Conservation (phyloP, 768 basidiomycete genomes). For the Hygrocybe punicea region DNA sequence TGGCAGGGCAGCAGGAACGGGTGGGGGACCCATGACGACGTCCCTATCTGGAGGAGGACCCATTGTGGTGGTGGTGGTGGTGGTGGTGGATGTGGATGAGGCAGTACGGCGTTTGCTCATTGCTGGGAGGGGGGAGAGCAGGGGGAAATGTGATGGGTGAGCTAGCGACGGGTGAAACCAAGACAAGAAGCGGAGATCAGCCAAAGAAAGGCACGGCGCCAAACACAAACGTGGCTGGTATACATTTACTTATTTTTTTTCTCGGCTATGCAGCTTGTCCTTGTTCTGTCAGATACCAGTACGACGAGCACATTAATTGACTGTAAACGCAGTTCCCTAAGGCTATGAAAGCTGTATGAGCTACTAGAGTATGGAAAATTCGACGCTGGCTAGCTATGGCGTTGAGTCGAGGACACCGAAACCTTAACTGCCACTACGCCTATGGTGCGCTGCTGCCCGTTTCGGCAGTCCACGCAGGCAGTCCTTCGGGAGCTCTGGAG, state of each 20-base stretch:
- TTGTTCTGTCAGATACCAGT: no score
- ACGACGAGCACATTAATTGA: no score
- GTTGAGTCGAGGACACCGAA: conserved; percentile 1
- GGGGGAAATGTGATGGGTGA: conserved; percentile 23
- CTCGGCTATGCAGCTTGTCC: not conserved
- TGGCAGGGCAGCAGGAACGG: conserved; percentile 37
- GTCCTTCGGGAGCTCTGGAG: no score
- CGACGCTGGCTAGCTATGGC: not conserved
- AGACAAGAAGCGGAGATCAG: conserved; percentile 7
- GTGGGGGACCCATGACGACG: conserved; percentile 50
- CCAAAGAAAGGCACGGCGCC: not conserved
- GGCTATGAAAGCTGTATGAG: not conserved
- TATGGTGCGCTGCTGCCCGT: not conserved
- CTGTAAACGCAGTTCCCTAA: not conserved
- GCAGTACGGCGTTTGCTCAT: conserved; percentile 27
- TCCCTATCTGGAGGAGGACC: conserved; percentile 46
- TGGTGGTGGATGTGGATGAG: conserved; percentile 2
- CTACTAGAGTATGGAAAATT: not conserved
- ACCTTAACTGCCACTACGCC: conserved; percentile 4
- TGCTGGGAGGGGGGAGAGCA: conserved; percentile 5
- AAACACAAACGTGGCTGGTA: conserved; percentile 1
- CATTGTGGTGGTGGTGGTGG: conserved; percentile 31
- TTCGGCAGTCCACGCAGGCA: not conserved
- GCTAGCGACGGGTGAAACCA: conserved; percentile 23
- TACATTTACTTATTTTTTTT: not conserved